A percentile compares a stretch with the other conserved stretches of the same genome.
Evolutionary conservation across 176 grass and related monocot species (phyloP).

Genomic region (Puya raimondii): DNA sequence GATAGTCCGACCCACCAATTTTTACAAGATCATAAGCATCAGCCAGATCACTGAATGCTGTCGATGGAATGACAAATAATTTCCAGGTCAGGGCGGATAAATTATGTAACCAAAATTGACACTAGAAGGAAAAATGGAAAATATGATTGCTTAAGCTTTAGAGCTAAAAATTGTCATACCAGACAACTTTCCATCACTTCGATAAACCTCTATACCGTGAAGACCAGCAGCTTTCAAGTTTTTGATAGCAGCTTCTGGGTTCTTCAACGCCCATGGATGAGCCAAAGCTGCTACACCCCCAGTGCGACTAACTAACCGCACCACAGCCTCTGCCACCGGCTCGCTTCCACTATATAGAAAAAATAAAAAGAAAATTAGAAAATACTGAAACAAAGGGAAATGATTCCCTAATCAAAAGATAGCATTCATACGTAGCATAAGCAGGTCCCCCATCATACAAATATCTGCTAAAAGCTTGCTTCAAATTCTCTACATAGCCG

Average conservation of each 20-base stretch:
- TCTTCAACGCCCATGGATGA: slow-evolving; percentile 86
- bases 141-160: not conserved
- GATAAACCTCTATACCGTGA: slow-evolving; percentile 64
- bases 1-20: slow-evolving; percentile 73
- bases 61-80: slow-evolving; percentile 1
- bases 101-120: not conserved
- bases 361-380: slow-evolving; percentile 1
- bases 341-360: slow-evolving; percentile 47
- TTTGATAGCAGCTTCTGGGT: slow-evolving; percentile 35
- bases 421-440: slow-evolving; percentile 59
- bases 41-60: slow-evolving; percentile 52
- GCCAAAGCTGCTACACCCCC: slow-evolving; percentile 60
- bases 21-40: slow-evolving; percentile 58
- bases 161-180: slow-evolving; percentile 21
- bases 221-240: slow-evolving; percentile 54
- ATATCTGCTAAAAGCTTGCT: slow-evolving; percentile 67
- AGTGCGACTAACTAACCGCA: slow-evolving; percentile 47
- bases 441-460: slow-evolving; percentile 61
- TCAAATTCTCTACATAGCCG: slow-evolving; percentile 62
- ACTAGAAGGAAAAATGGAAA: not conserved
- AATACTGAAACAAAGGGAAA: slow-evolving; percentile 6
- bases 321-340: slow-evolving; percentile 37
- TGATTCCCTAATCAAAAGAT: not conserved
- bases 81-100: not conserved
- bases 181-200: slow-evolving; percentile 57